These are phyloP conservation scores for Yamadazyma friedrichii DNA, from an alignment of 1,139 yeast genomes.

Conservation along the genomic window DNA sequence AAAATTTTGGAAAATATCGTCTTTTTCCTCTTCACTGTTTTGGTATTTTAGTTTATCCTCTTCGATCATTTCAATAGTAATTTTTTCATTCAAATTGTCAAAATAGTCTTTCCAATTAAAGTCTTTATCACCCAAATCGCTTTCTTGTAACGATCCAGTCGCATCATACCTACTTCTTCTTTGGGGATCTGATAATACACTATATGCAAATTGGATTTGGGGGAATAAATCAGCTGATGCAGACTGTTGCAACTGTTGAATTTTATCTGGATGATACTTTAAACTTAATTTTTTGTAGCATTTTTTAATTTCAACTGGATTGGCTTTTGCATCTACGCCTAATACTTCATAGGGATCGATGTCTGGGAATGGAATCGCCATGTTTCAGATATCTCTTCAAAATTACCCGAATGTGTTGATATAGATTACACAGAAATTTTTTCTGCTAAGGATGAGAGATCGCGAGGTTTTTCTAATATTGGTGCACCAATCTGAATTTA, in stretches of 20 bases:
- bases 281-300: slow-evolving; percentile 73
- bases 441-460: not conserved
- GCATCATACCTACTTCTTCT: slow-evolving; percentile 60
- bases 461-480: not conserved
- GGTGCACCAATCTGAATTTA: not conserved
- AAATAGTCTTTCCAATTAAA: slow-evolving; percentile 68
- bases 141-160: slow-evolving; percentile 65
- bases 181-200: slow-evolving; percentile 59
- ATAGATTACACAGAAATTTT: not conserved
- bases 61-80: slow-evolving; percentile 72
- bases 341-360: slow-evolving; percentile 68
- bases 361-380: slow-evolving; percentile 50
- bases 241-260: slow-evolving; percentile 31
- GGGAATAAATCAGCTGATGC: slow-evolving; percentile 42
- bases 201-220: slow-evolving; percentile 71
- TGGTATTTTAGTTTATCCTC: slow-evolving; percentile 68
- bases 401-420: not conserved
- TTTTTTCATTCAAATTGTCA: slow-evolving; percentile 53
- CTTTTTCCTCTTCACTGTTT: slow-evolving; percentile 61
- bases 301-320: slow-evolving; percentile 60
- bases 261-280: slow-evolving; percentile 77
- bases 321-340: slow-evolving; percentile 37
- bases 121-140: slow-evolving; percentile 26
- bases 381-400: slow-evolving; percentile 7
- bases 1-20: slow-evolving; percentile 63